Base-by-base conservation (phyloP, 805 yeast genomes). In the Saturnispora ahearnii region DNA sequence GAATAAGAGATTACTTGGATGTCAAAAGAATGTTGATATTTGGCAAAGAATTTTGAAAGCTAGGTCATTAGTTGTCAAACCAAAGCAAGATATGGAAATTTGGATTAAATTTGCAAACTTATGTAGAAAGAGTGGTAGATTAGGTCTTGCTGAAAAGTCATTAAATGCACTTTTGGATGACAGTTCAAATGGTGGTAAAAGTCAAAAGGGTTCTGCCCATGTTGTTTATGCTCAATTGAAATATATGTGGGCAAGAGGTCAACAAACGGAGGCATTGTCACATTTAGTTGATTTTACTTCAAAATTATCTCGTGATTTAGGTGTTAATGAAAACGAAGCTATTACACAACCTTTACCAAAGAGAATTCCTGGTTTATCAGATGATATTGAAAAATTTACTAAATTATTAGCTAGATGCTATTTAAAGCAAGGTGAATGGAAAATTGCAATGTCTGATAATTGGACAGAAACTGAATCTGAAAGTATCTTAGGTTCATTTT, bases 361-460 rank as follows among this genome's bases (percentile, higher is more conserved):
- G 0, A 79, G 73, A 51, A 74, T 80, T 4, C 84, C 87, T 1
- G 87, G 84, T 22, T 79, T 81, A 10, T 78, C 85, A 18, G 81
- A 81, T 49, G 90, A 84, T 61, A 85, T 85, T 46, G 86, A 84
- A 55, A 87, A 84, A 53, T 86, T 87, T 60, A 88, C 96, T 11
- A 84, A 78, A 56, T 71, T 95, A 28, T 70, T 93, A 41, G 97
- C 99, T 0, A 76, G 98, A 55, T 93, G 99, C 60, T 93, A 90
- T 70, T 73, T 91, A 66, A 95, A 93, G 61, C 99, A 93, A 68
- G 99, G 99, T 58, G 97, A 93, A 65, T 93, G 99, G 99, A 93
- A 89, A 62, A 86, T 91, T 53, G 82, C 85, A 0, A 67, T 91
- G 56, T 84, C 84, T 51, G 76, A 73, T 44, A 79, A 79, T 54